phyloP scores from a whole-genome alignment of 495 filamentous ascomycete species.

The Usnea hakonensis region DNA sequence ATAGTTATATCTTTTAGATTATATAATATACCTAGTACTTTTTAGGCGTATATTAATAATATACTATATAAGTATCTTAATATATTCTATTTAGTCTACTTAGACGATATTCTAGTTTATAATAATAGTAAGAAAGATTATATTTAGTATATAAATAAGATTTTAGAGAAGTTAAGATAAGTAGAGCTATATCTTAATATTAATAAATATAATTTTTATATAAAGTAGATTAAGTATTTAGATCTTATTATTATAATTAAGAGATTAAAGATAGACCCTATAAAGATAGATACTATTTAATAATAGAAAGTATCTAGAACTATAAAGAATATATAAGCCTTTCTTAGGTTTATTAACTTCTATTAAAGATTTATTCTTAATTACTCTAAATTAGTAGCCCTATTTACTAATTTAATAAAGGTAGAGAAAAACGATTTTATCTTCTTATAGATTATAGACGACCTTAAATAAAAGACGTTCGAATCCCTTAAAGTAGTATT shows the following conservation, averaged over 20 bases:
- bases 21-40: not conserved
- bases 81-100: not conserved
- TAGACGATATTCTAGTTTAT: conserved; percentile 3
- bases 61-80: not conserved
- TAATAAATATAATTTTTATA: conserved; percentile 10
- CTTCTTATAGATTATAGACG: not conserved
- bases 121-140: not conserved
- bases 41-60: not conserved
- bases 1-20: not conserved
- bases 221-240: not conserved
- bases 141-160: not conserved
- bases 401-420: not conserved
- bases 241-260: not conserved
- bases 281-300: not conserved
- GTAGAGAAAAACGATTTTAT: not conserved
- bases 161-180: not conserved
- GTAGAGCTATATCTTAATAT: not conserved
- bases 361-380: not conserved
- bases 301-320: not conserved
- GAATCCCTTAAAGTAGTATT: conserved; percentile 3
- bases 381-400: not conserved
- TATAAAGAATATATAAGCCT: not conserved
- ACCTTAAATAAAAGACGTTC: conserved; percentile 3
- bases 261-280: not conserved
- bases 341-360: not conserved